A percentile compares a stretch with the other conserved stretches of the same genome.
Conservation (phyloP, 257 asterid species). For the Primulina huaijiensis region DNA sequence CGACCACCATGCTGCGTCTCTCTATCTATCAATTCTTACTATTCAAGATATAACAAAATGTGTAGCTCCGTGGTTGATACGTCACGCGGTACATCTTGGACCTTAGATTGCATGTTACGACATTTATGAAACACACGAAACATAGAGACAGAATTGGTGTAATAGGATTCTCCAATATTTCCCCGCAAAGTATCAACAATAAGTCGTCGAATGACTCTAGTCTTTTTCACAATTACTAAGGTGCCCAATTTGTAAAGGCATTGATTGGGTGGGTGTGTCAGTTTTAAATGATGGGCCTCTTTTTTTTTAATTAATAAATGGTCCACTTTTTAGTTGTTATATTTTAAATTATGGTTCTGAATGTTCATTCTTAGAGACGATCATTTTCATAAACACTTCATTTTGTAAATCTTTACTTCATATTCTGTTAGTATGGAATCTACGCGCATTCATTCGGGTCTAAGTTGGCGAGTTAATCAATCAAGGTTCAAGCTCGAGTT, state of each 20-base stretch:
- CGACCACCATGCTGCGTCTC: too few relatives aligned
- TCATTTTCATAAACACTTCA: too few relatives aligned
- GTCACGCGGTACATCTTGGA: not conserved
- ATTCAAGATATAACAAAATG: not conserved
- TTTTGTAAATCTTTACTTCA: too few relatives aligned
- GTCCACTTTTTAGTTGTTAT: not conserved
- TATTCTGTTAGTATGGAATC: too few relatives aligned
- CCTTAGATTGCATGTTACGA: constrained; percentile 3
- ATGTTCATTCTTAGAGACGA: not conserved
- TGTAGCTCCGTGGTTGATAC: not conserved
- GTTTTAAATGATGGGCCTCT: not conserved
- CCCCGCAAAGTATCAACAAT: constrained; percentile 27
- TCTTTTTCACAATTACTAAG: not conserved
- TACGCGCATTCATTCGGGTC: too few relatives aligned
- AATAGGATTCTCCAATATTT: not conserved
- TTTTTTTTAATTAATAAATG: not conserved
- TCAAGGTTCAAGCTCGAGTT: not conserved
- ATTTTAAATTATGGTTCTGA: not conserved
- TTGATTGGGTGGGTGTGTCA: not conserved
- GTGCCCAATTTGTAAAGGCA: not conserved
- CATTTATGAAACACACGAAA: constrained; percentile 26
- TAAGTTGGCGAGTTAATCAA: too few relatives aligned
- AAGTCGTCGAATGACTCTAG: not conserved
- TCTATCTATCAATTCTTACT: not conserved
- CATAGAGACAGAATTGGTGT: constrained; percentile 14